Percentiles rank a stretch among this genome's conserved stretches.
These are phyloP conservation scores for Prinsepia uniflora DNA, from an alignment of 306 rosid species.

Conservation along the genomic window DNA sequence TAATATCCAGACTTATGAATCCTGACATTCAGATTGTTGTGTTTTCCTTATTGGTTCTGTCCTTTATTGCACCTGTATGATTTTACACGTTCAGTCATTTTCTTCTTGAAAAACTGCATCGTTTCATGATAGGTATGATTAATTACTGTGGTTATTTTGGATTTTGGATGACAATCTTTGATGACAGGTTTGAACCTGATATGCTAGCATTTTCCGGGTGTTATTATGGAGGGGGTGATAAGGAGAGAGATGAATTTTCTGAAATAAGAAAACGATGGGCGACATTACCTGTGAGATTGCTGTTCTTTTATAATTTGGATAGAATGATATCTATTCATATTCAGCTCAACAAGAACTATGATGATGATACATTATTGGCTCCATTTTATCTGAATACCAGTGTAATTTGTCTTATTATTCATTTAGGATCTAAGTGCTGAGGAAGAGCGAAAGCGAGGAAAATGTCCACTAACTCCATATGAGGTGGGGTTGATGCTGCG, in stretches of 20 bases:
- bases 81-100: background rate
- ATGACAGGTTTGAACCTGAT: constrained; percentile 94
- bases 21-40: background rate
- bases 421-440: constrained; percentile 80
- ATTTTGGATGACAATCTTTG: constrained; percentile 31
- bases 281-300: constrained; percentile 86
- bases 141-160: constrained; percentile 1
- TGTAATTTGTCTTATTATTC: constrained; percentile 16
- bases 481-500: constrained; percentile 95
- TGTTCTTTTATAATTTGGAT: constrained; percentile 14
- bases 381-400: constrained; percentile 18
- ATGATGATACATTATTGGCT: background rate
- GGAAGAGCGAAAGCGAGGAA: constrained; percentile 91
- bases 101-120: constrained; percentile 9
- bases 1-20: background rate
- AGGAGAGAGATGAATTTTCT: constrained; percentile 82
- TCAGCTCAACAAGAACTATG: constrained; percentile 4
- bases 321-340: constrained; percentile 7
- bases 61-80: background rate
- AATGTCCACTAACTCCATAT: constrained; percentile 93
- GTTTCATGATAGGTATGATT: background rate
- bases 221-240: constrained; percentile 97
- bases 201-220: constrained; percentile 99
- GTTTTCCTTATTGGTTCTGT: constrained; percentile 3
- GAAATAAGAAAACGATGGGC: constrained; percentile 98